Conservation (phyloP, 768 basidiomycete species). For the Rhizopogon sp. region DNA sequence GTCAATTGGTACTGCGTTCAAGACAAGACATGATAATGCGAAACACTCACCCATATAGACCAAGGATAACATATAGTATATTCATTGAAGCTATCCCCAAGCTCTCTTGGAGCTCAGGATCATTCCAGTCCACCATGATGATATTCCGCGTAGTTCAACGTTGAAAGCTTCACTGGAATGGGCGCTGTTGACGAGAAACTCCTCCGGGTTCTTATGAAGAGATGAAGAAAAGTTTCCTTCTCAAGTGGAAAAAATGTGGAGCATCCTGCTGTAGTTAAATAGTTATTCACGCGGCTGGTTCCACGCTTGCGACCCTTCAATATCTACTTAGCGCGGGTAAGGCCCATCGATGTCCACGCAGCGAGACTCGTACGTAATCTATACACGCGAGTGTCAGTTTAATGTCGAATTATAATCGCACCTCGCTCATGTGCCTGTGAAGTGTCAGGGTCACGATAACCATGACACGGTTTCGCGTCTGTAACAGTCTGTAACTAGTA, state of each 20-base stretch:
- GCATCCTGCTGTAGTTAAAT: not conserved
- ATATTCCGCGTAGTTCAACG: no score
- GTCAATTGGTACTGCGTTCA: not conserved
- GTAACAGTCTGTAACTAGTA: no score
- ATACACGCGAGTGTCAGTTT: not conserved
- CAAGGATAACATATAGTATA: not conserved
- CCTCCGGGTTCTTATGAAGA: not conserved
- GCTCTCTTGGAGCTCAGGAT: not conserved
- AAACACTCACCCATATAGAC: not conserved
- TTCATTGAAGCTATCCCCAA: not conserved
- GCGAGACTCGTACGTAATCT: no score
- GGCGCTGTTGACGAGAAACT: not conserved
- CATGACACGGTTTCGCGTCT: no score
- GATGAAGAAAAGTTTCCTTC: not conserved
- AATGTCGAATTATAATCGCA: not conserved
- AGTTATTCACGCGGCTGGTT: not conserved
- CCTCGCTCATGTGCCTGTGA: not conserved
- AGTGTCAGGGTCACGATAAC: no score
- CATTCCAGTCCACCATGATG: not conserved
- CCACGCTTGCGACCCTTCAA: not conserved
- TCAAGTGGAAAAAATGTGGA: not conserved
- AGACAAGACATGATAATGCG: not conserved
- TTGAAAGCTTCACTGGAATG: not conserved
- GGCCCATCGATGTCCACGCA: no score
- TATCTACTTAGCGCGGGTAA: no score